Evolutionary conservation across 495 filamentous ascomycete genomes (phyloP), one percentile per base, ranked within the genome.

Genomic region (Annulohypoxylon stygium): DNA sequence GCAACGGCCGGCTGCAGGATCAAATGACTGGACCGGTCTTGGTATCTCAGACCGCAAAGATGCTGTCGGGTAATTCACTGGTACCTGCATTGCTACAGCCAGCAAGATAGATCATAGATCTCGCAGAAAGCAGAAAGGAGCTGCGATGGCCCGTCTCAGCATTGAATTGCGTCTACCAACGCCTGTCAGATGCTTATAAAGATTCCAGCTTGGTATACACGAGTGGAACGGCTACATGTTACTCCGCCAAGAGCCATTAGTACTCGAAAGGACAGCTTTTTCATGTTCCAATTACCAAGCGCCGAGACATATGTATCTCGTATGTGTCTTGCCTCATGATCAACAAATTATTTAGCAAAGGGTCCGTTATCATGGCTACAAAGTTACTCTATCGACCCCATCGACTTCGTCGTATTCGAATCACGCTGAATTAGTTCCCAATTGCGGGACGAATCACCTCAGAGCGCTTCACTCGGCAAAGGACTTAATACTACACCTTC

Each of bases 21-120:
- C 48, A 68, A 65, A 61, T 75, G 64, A 71, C 39, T 64, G 47
- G 43, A 16, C 45, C 51, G 33, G 20, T 51, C 54, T 45, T 67
- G 50, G 53, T 55, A 59, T 71, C 36, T 37, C 61, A 57, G 18
- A 67, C 16, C 45, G 26, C 39, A 61, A 63, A 43, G 50, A 58
- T 26, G 30, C 26, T 33, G 36, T 57, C 67, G 51, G 64, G 26
- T 65, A 41, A 50, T 64, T 67, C 18, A 61, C 59, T 64, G 67
- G 72, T 71, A 75, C 72, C 72, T 75, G 72, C 72, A 70, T 74
- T 60, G 57, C 50, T 26, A 61, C 37, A 37, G 37, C 51, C 30
- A 61, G 59, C 63, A 61, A 60, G 59, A 67, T 65, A 71, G 67
- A 75, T 75, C 72, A 67, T 65, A 71, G 67, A 75, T 75, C 72